Evolutionary conservation across 768 basidiomycete genomes (phyloP).

Genomic region (Boletus tomentosulus): DNA sequence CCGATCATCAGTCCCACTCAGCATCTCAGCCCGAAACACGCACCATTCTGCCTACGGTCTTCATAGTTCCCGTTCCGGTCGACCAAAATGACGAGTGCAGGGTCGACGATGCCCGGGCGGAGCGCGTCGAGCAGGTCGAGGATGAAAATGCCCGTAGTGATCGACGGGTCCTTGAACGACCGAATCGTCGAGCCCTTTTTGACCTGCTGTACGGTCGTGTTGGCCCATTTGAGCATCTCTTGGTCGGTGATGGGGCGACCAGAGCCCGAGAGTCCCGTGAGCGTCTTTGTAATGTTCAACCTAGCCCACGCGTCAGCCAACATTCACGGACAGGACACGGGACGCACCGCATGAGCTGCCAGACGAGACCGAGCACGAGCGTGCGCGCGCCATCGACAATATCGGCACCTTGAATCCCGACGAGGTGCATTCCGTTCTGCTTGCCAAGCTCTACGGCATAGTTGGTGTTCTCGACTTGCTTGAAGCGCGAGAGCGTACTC

Average conservation of each 20-base stretch:
- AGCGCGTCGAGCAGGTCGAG: conserved; percentile 89
- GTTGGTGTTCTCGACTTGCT: conserved; percentile 97
- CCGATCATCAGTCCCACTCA: background rate
- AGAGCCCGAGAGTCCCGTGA: conserved; percentile 63
- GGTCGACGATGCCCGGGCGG: conserved; percentile 93
- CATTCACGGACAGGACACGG: background rate
- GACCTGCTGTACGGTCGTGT: conserved; percentile 74
- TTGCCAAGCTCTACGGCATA: conserved; percentile 91
- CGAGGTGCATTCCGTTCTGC: conserved; percentile 90
- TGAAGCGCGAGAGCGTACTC: conserved; percentile 88
- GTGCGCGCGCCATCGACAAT: conserved; percentile 94
- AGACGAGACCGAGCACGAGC: conserved; percentile 91
- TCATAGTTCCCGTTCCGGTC: conserved; percentile 67
- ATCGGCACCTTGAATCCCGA: conserved; percentile 97
- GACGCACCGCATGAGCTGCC: conserved; percentile 92
- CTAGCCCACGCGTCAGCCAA: conserved; percentile 32
- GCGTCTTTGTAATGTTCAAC: conserved; percentile 87
- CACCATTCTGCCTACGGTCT: conserved; percentile 89
- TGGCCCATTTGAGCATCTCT: conserved; percentile 97
- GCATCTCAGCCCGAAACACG: conserved; percentile 17
- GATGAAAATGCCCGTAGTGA: conserved; percentile 90
- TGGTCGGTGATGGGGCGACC: conserved; percentile 86
- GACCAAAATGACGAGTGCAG: conserved; percentile 66
- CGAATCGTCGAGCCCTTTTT: conserved; percentile 66
- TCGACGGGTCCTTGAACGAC: conserved; percentile 90